These are phyloP conservation scores for Chlorella sorokiniana DNA, from an alignment of 139 green algal species.

Conservation along the genomic window DNA sequence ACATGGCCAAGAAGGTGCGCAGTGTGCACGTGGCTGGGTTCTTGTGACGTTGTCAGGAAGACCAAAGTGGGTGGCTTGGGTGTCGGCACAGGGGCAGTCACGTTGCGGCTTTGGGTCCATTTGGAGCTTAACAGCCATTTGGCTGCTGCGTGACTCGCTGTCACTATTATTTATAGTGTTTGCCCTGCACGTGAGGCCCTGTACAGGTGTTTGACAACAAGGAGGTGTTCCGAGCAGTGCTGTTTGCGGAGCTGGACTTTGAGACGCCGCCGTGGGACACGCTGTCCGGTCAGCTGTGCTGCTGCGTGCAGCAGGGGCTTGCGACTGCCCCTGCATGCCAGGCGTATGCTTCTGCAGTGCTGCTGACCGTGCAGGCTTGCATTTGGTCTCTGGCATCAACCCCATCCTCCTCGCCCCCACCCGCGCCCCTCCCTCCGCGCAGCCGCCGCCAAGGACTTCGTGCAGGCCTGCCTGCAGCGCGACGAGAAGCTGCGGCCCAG, in stretches of 20 bases:
- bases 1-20: constrained; percentile 51
- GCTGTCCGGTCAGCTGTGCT: constrained; percentile 18
- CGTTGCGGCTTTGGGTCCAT: no score
- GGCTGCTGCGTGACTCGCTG: background rate
- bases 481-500: constrained; percentile 65
- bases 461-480: constrained; percentile 59
- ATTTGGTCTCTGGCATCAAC: background rate
- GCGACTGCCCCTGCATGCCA: background rate
- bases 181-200: no score
- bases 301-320: background rate
- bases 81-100: no score
- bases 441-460: constrained; percentile 34
- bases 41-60: background rate
- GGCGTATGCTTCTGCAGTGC: background rate
- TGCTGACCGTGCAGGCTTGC: background rate
- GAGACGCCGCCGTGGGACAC: constrained; percentile 59
- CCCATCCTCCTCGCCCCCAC: background rate
- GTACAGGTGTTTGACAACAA: constrained; percentile 42
- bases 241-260: constrained; percentile 78
- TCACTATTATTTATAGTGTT: no score
- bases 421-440: background rate
- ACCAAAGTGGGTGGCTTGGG: background rate
- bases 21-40: background rate
- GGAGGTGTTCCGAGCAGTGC: constrained; percentile 70
- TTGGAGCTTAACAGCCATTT: no score